Conservation (phyloP, 208 protist species). For the Wallacemonas collosoma region DNA sequence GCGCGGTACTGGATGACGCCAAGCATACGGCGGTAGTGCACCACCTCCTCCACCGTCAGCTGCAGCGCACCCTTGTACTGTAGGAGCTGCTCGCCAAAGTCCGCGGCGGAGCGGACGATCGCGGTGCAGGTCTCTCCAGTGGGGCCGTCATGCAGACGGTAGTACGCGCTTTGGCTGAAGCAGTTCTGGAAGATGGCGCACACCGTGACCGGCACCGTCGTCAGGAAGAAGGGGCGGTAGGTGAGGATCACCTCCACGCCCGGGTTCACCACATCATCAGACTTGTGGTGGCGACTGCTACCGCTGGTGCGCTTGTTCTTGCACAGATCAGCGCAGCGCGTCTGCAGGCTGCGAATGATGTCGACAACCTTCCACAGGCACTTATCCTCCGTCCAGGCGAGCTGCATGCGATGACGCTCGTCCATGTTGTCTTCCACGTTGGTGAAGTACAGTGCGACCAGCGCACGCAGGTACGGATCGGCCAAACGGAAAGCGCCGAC, state of each 20-base stretch:
- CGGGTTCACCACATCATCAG: constrained; percentile 32
- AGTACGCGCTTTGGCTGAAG: constrained; percentile 53
- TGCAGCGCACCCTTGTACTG: constrained; percentile 32
- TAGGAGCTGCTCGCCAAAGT: constrained; percentile 47
- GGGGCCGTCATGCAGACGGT: constrained; percentile 23
- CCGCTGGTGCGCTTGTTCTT: neutral
- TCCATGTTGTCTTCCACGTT: constrained; percentile 45
- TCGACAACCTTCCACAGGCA: constrained; percentile 52
- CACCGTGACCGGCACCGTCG: constrained; percentile 43
- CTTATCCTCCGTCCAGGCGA: constrained; percentile 55
- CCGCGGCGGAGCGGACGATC: constrained; percentile 23
- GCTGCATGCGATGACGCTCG: constrained; percentile 38
- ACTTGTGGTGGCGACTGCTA: neutral
- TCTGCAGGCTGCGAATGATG: constrained; percentile 29
- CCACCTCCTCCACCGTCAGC: constrained; percentile 55
- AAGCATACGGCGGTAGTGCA: constrained; percentile 60
- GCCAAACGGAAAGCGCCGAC: constrained; percentile 44
- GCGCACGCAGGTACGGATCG: constrained; percentile 60
- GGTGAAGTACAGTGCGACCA: constrained; percentile 69
- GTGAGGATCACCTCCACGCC: constrained; percentile 41
- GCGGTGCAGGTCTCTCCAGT: constrained; percentile 34
- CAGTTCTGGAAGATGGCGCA: constrained; percentile 63
- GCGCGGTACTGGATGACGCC: constrained; percentile 36
- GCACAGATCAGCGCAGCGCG: constrained; percentile 12
- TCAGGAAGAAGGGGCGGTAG: constrained; percentile 56